Evolutionary conservation across 306 rosid species (phyloP).

Genomic region (Vigna nakashimae): DNA sequence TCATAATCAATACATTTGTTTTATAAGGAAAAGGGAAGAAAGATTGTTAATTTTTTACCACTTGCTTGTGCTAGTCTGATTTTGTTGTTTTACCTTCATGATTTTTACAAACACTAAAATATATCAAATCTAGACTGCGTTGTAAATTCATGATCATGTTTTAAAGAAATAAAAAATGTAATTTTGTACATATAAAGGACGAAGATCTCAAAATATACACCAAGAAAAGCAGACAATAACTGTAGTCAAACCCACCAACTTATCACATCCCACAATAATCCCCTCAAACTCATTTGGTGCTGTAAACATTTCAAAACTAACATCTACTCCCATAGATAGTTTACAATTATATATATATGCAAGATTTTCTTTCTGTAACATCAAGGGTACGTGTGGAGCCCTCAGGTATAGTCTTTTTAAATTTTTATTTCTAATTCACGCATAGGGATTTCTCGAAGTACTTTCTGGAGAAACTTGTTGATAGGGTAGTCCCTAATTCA

Average conservation of each 20-base stretch:
- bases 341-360: not conserved
- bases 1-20: not conserved
- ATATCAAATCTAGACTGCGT: not conserved
- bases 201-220: not conserved
- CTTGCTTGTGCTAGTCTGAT: slow-evolving; percentile 16
- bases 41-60: not conserved
- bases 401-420: too few species aligned
- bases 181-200: not conserved
- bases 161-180: slow-evolving; percentile 23
- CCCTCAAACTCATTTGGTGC: slow-evolving; percentile 22
- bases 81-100: slow-evolving; percentile 8
- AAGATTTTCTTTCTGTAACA: not conserved
- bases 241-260: slow-evolving; percentile 22
- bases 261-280: slow-evolving; percentile 13
- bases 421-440: too few species aligned
- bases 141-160: slow-evolving; percentile 1
- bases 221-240: slow-evolving; percentile 12
- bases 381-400: not conserved
- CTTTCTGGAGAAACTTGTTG: too few species aligned
- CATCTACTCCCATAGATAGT: not conserved
- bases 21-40: not conserved
- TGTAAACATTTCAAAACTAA: slow-evolving; percentile 17
- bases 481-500: not conserved
- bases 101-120: not conserved
- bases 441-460: too few species aligned